phyloP scores from a whole-genome alignment of 345 rosid genomes.

The Citrus unshiu region DNA sequence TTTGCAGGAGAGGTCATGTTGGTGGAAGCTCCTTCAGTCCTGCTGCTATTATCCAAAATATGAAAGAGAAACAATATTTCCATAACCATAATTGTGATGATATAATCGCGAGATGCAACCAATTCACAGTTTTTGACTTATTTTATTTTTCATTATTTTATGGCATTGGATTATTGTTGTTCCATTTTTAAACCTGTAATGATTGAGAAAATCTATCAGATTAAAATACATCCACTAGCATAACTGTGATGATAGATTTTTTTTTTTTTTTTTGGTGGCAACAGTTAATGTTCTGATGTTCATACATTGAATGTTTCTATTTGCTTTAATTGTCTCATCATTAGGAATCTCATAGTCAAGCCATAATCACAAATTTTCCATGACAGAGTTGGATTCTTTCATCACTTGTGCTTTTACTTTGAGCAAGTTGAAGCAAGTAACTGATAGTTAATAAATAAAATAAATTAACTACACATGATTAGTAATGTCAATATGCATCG shows the following conservation, averaged over 20 bases:
- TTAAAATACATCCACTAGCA: too few species aligned
- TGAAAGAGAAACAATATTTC: neutral
- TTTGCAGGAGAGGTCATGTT: conserved; percentile 20
- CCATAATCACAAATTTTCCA: neutral
- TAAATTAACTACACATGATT: too few species aligned
- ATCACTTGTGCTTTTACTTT: too few species aligned
- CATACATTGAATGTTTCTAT: neutral
- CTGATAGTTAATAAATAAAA: too few species aligned
- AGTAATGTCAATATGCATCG: neutral
- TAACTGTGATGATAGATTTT: too few species aligned
- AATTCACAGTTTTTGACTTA: neutral
- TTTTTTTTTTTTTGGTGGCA: too few species aligned
- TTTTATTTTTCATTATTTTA: too few species aligned
- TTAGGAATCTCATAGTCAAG: neutral
- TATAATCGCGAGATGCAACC: neutral
- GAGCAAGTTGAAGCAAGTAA: too few species aligned
- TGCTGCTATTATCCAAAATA: conserved; percentile 19
- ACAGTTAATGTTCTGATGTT: neutral
- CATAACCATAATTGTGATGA: neutral
- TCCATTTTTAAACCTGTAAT: too few species aligned
- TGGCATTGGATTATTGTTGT: too few species aligned
- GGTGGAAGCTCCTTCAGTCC: conserved; percentile 18
- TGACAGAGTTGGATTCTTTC: too few species aligned
- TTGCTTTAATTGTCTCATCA: neutral
- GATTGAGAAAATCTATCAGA: too few species aligned